Evolutionary conservation across 1,139 yeast species (phyloP), one percentile per base, ranked within the genome.

Genomic region (Ogataea hybrid): DNA sequence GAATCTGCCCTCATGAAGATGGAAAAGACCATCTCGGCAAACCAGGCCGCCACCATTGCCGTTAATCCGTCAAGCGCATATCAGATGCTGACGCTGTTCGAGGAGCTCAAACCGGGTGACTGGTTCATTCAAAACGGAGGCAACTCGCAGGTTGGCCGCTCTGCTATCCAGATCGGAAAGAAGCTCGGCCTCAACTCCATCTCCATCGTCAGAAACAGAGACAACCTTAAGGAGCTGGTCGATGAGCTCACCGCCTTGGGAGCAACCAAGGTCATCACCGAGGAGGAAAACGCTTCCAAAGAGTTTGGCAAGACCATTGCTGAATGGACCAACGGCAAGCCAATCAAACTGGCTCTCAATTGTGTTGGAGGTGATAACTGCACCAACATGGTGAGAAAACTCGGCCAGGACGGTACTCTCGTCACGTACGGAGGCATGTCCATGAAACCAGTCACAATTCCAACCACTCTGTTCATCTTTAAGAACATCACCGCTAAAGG

Each of bases 351-450:
- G 43, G 98, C 88, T 1, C 71, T 92, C 51, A 92, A 94, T 65
- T 87, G 96, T 58, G 94, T 92, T 35, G 97, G 98, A 39, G 98
- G 98, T 25, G 76, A 84, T 51, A 82, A 88, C 29, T 77, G 89
- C 31, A 73, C 95, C 1, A 81, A 83, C 32, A 71, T 92, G 53
- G 92, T 96, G 7, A 75, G 96, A 52, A 89, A 89, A 60, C 73
- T 92, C 50, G 79, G 77, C 39, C 60, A 67, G 16, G 73, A 78
- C 48, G 87, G 89, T 23, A 81, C 80, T 2, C 73, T 84, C 50
- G 71, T 92, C 72, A 89, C 98, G 0, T 92, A 92, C 61, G 99
- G 99, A 22, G 98, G 96, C 37, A 92, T 92, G 98, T 87, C 97
- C 5, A 81, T 82, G 71, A 92, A 88, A 66, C 98, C 98, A 3